Evolutionary conservation across 2,329 filamentous ascomycete genomes (phyloP).

Genomic region (Ploettnerulaceae sp.): DNA sequence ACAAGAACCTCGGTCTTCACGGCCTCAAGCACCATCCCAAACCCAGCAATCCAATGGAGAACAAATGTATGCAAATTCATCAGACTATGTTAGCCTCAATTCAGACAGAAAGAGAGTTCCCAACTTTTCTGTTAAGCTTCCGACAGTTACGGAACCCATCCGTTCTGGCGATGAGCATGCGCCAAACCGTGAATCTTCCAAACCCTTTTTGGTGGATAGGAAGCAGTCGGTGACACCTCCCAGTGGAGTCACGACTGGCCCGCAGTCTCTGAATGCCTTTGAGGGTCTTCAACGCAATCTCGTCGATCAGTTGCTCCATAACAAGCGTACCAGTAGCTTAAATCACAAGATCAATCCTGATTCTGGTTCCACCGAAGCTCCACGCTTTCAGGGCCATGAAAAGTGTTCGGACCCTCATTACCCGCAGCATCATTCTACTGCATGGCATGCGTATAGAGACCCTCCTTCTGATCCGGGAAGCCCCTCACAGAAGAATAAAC

Average conservation of each 20-base stretch:
- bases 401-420: slow-evolving; percentile 3
- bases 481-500: slow-evolving; percentile 20
- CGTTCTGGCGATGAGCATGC: background rate
- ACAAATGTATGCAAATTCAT: slow-evolving; percentile 30
- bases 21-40: slow-evolving; percentile 5
- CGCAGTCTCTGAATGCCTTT: slow-evolving; percentile 22
- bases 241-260: slow-evolving; percentile 27
- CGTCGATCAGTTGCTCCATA: slow-evolving; percentile 24
- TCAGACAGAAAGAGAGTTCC: background rate
- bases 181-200: slow-evolving; percentile 5
- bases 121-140: slow-evolving; percentile 13
- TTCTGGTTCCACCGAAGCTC: slow-evolving; percentile 2
- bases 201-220: slow-evolving; percentile 12
- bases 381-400: slow-evolving; percentile 1
- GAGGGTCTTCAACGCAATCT: slow-evolving; percentile 20
- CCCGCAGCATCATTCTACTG: background rate
- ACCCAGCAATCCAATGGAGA: slow-evolving; percentile 13
- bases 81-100: slow-evolving; percentile 2
- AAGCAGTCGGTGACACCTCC: slow-evolving; percentile 22
- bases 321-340: slow-evolving; percentile 17
- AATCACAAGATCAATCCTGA: slow-evolving; percentile 6
- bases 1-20: slow-evolving; percentile 18
- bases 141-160: slow-evolving; percentile 17
- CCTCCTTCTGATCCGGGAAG: slow-evolving; percentile 11
- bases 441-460: slow-evolving; percentile 14